These are phyloP conservation scores for Schwanniomyces occidentalis DNA, from an alignment of 805 yeast species.

Conservation along the genomic window DNA sequence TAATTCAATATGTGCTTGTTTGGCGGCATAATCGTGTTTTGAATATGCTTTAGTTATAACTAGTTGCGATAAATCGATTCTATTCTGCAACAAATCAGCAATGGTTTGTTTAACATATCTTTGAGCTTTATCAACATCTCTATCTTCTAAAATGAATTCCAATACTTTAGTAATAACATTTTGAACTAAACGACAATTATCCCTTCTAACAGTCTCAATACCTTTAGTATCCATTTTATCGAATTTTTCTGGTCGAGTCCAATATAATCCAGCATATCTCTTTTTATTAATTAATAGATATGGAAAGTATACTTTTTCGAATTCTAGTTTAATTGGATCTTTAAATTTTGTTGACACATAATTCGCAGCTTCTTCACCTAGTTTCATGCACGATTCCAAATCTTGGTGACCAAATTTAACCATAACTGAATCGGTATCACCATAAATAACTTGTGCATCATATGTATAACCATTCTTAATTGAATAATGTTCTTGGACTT, in stretches of 20 bases:
- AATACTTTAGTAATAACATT: slow-evolving; percentile 91
- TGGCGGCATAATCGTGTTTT: slow-evolving; percentile 87
- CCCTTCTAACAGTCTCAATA: slow-evolving; percentile 97
- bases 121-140: slow-evolving; percentile 85
- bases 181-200: slow-evolving; percentile 92
- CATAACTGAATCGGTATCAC: slow-evolving; percentile 99
- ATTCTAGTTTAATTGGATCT: slow-evolving; percentile 90
- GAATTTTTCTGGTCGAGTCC: slow-evolving; percentile 90
- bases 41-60: slow-evolving; percentile 93
- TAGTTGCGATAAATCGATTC: slow-evolving; percentile 87
- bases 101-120: slow-evolving; percentile 82
- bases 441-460: slow-evolving; percentile 91
- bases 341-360: slow-evolving; percentile 77
- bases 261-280: slow-evolving; percentile 94
- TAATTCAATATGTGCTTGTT: slow-evolving; percentile 95
- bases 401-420: slow-evolving; percentile 90
- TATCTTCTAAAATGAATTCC: slow-evolving; percentile 78
- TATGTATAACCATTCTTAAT: slow-evolving; percentile 80
- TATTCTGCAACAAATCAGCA: slow-evolving; percentile 85
- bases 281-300: slow-evolving; percentile 92
- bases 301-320: slow-evolving; percentile 95
- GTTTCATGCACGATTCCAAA: slow-evolving; percentile 77
- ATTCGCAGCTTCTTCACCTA: slow-evolving; percentile 94
- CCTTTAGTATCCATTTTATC: slow-evolving; percentile 99
- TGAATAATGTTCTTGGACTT: slow-evolving; percentile 77